Percentiles rank a stretch among this genome's conserved stretches.
Evolutionary conservation across 805 yeast genomes (phyloP).

Genomic region (Kodamaea kaohsiungensis): DNA sequence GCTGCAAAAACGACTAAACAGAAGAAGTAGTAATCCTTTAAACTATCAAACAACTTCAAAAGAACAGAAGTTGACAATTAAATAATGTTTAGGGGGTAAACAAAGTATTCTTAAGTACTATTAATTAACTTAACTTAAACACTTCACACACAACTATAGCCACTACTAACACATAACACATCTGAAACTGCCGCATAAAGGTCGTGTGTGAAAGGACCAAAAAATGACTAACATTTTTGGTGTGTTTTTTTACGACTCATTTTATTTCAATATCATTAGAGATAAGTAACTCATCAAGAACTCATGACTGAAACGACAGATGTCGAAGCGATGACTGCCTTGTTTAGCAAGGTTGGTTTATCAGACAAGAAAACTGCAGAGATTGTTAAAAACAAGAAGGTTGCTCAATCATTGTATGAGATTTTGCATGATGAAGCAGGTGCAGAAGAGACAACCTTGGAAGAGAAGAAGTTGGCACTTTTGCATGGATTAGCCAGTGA

Average conservation of each 20-base stretch:
- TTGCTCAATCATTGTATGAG: slow-evolving; percentile 64
- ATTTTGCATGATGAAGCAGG: slow-evolving; percentile 49
- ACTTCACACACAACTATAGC: too few relatives aligned
- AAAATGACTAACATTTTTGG: neutral
- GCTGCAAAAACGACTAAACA: neutral
- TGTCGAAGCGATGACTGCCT: slow-evolving; percentile 29
- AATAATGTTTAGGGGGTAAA: too few relatives aligned
- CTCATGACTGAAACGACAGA: slow-evolving; percentile 2
- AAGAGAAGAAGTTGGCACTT: slow-evolving; percentile 61
- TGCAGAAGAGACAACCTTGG: slow-evolving; percentile 35
- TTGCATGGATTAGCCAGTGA: slow-evolving; percentile 78
- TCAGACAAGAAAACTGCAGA: slow-evolving; percentile 76
- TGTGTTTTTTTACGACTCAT: neutral
- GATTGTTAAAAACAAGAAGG: slow-evolving; percentile 82
- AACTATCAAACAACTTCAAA: neutral
- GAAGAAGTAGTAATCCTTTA: neutral
- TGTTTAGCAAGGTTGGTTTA: slow-evolving; percentile 57
- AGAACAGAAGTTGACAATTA: too few relatives aligned
- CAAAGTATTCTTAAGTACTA: neutral
- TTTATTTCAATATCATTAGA: neutral
- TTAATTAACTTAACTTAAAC: neutral
- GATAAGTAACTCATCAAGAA: neutral
- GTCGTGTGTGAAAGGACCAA: neutral
- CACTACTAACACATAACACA: neutral
- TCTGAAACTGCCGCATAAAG: neutral